Evolutionary conservation across 768 basidiomycete species (phyloP).

Genomic region (Arthromyces matolae): DNA sequence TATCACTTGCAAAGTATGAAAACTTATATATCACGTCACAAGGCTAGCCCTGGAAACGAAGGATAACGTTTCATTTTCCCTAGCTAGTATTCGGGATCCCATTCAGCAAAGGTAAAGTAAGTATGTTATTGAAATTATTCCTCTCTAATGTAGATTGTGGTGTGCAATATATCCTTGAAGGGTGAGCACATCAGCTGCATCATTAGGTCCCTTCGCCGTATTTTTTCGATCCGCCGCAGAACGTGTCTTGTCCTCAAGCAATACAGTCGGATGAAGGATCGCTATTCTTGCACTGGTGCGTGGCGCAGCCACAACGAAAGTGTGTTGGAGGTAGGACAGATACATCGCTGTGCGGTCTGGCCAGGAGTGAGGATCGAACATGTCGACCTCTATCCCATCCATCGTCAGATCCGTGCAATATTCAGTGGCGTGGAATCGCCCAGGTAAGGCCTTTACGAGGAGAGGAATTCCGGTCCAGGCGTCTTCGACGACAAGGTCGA

Average conservation of each 20-base stretch:
- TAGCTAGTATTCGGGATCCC: too few relatives aligned
- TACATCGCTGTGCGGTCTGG: background rate
- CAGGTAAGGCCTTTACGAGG: background rate
- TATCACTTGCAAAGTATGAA: too few relatives aligned
- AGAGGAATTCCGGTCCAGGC: background rate
- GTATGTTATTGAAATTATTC: too few relatives aligned
- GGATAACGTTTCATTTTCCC: too few relatives aligned
- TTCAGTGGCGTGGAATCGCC: background rate
- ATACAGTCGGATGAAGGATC: background rate
- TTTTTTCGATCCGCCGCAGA: background rate
- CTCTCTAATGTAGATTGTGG: too few relatives aligned
- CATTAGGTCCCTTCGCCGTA: background rate
- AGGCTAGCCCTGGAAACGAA: too few relatives aligned
- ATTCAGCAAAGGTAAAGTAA: too few relatives aligned
- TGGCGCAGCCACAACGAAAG: background rate
- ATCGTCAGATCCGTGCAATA: background rate
- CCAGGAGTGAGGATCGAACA: background rate
- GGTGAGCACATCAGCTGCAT: background rate
- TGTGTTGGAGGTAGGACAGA: background rate
- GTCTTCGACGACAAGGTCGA: background rate
- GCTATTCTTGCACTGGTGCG: background rate
- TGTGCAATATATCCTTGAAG: background rate
- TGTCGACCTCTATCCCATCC: constrained; percentile 1
- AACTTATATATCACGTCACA: too few relatives aligned
- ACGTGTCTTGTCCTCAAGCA: background rate